phyloP scores from a whole-genome alignment of 352 stramenopile species.

The Thraustotheca clavata region DNA sequence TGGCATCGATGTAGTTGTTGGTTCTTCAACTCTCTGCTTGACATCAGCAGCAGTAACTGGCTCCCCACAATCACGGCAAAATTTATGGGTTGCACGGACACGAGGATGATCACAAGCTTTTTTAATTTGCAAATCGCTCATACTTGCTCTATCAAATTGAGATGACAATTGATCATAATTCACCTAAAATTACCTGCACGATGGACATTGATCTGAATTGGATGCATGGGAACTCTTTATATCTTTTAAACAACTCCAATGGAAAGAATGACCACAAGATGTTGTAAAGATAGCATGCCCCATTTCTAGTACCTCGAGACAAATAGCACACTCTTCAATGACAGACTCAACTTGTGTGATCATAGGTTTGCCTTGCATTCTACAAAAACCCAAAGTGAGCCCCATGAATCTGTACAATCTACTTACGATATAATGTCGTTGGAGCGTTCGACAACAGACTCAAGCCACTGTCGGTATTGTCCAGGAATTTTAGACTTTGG shows the following conservation, averaged over 20 bases:
- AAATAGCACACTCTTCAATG: constrained; percentile 78
- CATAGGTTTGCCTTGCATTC: constrained; percentile 1
- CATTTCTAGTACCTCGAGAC: constrained; percentile 68
- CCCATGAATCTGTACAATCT: not conserved
- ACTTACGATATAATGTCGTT: constrained; percentile 5
- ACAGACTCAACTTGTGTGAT: constrained; percentile 21
- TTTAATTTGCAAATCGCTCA: constrained; percentile 77
- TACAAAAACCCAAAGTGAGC: not conserved
- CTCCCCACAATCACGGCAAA: constrained; percentile 66
- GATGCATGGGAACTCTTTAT: constrained; percentile 70
- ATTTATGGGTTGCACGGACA: constrained; percentile 66
- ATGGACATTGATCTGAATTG: constrained; percentile 81
- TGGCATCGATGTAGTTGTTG: no score
- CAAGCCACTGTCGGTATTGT: not conserved
- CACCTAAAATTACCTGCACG: constrained; percentile 39
- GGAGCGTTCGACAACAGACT: not conserved
- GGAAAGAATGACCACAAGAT: constrained; percentile 75
- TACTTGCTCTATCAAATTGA: constrained; percentile 26
- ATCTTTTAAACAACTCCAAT: constrained; percentile 77
- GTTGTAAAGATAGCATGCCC: constrained; percentile 78
- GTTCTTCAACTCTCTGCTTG: constrained; percentile 48
- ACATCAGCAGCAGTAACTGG: constrained; percentile 50
- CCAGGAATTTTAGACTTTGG: not conserved
- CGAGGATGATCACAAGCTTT: constrained; percentile 77
- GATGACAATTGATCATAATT: not conserved